Evolutionary conservation across 2,329 filamentous ascomycete genomes (phyloP).

Genomic region (Rhynchosporium graminicola): DNA sequence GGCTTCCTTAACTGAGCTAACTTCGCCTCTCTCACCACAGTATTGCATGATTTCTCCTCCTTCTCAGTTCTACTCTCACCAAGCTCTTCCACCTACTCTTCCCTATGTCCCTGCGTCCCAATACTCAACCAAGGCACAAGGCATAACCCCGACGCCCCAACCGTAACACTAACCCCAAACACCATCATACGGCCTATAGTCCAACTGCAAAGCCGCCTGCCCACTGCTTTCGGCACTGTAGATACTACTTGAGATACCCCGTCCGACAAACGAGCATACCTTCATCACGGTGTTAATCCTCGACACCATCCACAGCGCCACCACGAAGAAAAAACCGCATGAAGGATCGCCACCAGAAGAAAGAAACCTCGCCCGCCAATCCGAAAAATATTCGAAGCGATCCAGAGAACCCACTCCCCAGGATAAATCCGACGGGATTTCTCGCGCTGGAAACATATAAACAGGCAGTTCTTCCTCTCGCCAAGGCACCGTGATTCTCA

Average conservation of each 20-base stretch:
- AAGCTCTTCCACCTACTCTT: neutral
- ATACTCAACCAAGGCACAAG: constrained; percentile 55
- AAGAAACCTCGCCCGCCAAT: constrained; percentile 66
- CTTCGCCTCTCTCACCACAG: neutral
- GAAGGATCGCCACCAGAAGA: constrained; percentile 66
- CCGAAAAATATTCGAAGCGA: constrained; percentile 60
- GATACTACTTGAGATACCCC: constrained; percentile 62
- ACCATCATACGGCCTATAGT: constrained; percentile 50
- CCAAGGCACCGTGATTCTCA: constrained; percentile 59
- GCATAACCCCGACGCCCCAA: constrained; percentile 45
- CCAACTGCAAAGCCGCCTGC: constrained; percentile 26
- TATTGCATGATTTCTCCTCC: too few relatives aligned
- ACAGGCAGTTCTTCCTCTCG: constrained; percentile 63
- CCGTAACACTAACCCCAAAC: constrained; percentile 52
- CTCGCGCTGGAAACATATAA: constrained; percentile 58
- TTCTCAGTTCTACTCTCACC: neutral
- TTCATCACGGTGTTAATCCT: constrained; percentile 61
- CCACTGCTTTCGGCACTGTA: constrained; percentile 52
- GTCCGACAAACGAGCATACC: constrained; percentile 55
- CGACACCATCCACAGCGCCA: constrained; percentile 63
- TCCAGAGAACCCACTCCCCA: constrained; percentile 54
- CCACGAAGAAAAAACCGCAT: constrained; percentile 55
- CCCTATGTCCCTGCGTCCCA: constrained; percentile 50
- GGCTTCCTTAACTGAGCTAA: neutral
- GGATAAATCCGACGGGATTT: constrained; percentile 44